A percentile compares a stretch with the other conserved stretches of the same genome.
Conservation (phyloP, 1,139 yeast species). For the Zygoascus meyerae region DNA sequence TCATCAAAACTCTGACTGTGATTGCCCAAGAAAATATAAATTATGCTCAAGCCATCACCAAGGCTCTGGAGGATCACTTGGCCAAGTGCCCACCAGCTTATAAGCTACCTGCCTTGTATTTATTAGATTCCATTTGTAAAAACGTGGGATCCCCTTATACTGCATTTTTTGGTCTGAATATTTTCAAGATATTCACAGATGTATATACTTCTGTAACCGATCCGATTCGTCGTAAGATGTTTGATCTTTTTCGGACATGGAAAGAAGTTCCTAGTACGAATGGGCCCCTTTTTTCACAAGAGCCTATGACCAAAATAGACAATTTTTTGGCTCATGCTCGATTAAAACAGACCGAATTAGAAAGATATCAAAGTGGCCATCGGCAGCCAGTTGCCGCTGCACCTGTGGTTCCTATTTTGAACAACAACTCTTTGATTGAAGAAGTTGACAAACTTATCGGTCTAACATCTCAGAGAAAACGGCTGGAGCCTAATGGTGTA, state of each 20-base stretch:
- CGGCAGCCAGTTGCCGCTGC: constrained; percentile 9
- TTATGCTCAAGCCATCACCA: constrained; percentile 70
- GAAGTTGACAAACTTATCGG: constrained; percentile 40
- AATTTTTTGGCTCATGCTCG: constrained; percentile 56
- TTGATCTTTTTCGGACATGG: constrained; percentile 85
- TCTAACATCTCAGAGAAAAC: constrained; percentile 37
- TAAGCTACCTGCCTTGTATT: constrained; percentile 75
- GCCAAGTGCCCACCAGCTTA: constrained; percentile 67
- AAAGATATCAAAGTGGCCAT: constrained; percentile 15
- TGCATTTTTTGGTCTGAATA: constrained; percentile 58
- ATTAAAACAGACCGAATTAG: constrained; percentile 35
- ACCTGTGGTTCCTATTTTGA: constrained; percentile 14
- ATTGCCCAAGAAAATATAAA: constrained; percentile 80
- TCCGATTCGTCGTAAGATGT: constrained; percentile 63
- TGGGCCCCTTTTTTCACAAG: constrained; percentile 67
- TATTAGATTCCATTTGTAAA: constrained; percentile 89
- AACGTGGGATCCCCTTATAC: constrained; percentile 88
- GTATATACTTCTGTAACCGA: constrained; percentile 77
- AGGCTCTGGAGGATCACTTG: constrained; percentile 62
- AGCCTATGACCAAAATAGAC: constrained; percentile 68
- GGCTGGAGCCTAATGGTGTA: constrained; percentile 35
- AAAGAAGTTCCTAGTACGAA: constrained; percentile 56
- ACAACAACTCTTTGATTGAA: constrained; percentile 29
- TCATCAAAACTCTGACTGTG: constrained; percentile 77
- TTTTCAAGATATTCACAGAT: constrained; percentile 64